Evolutionary conservation across 768 basidiomycete genomes (phyloP).

Genomic region (Tulasnella sp.): DNA sequence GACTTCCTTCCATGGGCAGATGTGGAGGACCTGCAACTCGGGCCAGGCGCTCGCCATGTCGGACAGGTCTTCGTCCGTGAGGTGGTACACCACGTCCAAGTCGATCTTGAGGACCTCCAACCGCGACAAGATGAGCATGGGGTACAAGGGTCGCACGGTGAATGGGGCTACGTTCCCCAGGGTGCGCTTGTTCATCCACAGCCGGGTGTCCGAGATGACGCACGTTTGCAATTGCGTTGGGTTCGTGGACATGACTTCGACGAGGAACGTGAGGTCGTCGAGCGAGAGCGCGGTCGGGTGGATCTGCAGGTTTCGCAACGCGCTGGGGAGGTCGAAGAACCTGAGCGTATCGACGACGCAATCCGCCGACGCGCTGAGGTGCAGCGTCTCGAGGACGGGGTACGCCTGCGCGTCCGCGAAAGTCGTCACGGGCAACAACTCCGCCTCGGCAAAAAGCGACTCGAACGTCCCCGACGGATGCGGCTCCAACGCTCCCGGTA

Average conservation of each 20-base stretch:
- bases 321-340: conserved; percentile 1
- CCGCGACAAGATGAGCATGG: not conserved
- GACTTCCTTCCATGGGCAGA: conserved; percentile 6
- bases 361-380: not conserved
- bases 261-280: not conserved
- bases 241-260: not conserved
- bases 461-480: conserved; percentile 2
- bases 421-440: not conserved
- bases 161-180: not conserved
- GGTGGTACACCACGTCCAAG: not conserved
- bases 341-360: not conserved
- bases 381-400: not conserved
- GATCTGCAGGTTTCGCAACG: not conserved
- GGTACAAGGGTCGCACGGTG: not conserved
- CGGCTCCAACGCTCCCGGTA: not conserved
- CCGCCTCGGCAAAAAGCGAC: not conserved
- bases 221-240: not conserved
- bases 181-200: conserved; percentile 5
- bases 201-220: conserved; percentile 1
- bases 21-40: not conserved
- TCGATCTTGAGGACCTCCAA: not conserved
- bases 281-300: not conserved
- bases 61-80: not conserved
- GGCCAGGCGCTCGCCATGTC: conserved; percentile 4
- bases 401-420: not conserved